Conservation (phyloP, 1,139 yeast genomes). For the Geotrichum australiense region DNA sequence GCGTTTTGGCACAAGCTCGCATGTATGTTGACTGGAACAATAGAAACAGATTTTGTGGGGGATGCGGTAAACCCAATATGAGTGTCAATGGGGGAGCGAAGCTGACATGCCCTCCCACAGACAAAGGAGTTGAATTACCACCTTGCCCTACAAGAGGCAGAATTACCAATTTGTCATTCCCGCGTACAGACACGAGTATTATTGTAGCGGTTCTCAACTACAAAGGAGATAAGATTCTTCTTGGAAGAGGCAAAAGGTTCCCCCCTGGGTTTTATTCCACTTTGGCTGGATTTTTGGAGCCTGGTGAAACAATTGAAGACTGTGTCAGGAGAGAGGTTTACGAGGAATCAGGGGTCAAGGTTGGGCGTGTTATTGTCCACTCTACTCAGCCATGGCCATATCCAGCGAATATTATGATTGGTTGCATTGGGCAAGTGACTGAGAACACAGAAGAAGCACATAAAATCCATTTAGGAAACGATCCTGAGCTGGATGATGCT, state of each 20-base stretch:
- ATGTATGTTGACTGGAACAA: conserved; percentile 82
- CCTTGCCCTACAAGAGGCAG: conserved; percentile 35
- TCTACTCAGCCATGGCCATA: conserved; percentile 95
- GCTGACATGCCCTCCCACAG: conserved; percentile 48
- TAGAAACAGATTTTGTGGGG: conserved; percentile 75
- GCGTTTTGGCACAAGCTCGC: conserved; percentile 70
- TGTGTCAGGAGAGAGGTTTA: conserved; percentile 86
- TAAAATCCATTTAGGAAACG: conserved; percentile 63
- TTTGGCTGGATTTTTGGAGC: conserved; percentile 94
- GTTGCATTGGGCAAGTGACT: conserved; percentile 67
- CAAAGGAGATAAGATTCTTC: conserved; percentile 54
- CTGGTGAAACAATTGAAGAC: conserved; percentile 84
- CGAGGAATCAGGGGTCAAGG: conserved; percentile 89
- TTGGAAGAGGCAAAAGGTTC: conserved; percentile 62
- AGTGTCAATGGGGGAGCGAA: conserved; percentile 82
- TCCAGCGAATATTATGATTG: conserved; percentile 90
- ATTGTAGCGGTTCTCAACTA: conserved; percentile 70
- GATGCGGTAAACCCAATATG: conserved; percentile 69
- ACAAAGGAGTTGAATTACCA: conserved; percentile 24
- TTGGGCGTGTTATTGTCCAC: conserved; percentile 50
- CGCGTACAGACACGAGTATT: conserved; percentile 84
- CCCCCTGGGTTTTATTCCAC: conserved; percentile 57
- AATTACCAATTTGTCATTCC: conserved; percentile 60
- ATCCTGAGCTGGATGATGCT: conserved; percentile 78
- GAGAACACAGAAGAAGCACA: conserved; percentile 48